Evolutionary conservation across 176 grass and related monocot genomes (phyloP), one percentile per base, ranked within the genome.

Genomic region (Oryza rufipogon): DNA sequence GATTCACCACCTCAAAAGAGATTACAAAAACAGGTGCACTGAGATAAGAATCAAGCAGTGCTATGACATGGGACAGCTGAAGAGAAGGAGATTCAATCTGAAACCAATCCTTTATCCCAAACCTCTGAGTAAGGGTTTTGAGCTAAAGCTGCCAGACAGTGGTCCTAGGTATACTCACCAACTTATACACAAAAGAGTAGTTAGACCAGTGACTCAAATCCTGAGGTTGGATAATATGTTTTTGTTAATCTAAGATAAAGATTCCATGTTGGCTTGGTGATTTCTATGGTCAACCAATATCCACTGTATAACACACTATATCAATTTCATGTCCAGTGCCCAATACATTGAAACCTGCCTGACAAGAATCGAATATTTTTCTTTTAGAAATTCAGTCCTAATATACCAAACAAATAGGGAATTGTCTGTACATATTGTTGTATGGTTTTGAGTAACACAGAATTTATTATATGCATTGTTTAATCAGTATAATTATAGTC

Each of bases 11-110:
- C 30, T 36, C 13, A 67, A 64, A 68, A 85, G 38, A 64, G 70
- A 83, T 74, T 28, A 23, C 56, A 49, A 25, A 70, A 85, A 11
- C 17, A 70, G 9, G 36, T 38, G 36, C 36, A 38, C 36, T 56
- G 17, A 36, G 25, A 28, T 6, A 39, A 58, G 16, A 83, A 19
- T 34, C 30, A 45, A 44, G 13, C 68, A 34, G 36, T 45, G 6
- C 25, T 78, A 78, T 22, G n/a, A 76, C n/a, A 73, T 79, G 45
- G 20, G 19, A 73, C 4, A 20, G 45, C 15, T 84, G 46, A 44
- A 68, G 33, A 3, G 20, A 60, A 36, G 48, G 4, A 76, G 28
- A 47, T 42, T 84, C 56, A 7, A 19, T 36, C 48, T 69, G 46
- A 33, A 84, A 76, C 2, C 5, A 56, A 76, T 56, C 30, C 39